Evolutionary conservation across 163 green algal genomes (phyloP).

Genomic region (Chlorella variabilis): DNA sequence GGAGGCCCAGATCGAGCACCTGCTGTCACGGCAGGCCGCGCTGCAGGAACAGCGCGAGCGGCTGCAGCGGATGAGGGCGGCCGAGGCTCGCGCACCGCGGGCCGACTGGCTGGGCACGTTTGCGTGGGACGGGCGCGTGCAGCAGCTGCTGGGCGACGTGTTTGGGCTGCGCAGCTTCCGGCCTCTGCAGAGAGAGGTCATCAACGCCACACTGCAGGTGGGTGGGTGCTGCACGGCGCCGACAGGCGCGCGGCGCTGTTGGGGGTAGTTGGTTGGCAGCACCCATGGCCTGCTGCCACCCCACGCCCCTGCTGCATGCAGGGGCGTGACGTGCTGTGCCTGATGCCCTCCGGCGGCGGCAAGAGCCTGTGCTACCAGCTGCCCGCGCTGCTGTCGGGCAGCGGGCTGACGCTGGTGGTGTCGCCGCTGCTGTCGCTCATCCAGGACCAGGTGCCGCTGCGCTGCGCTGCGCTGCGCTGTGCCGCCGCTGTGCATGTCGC

Average conservation of each 20-base stretch:
- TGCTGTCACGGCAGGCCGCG: slow-evolving; percentile 50
- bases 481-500: too few species aligned
- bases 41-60: slow-evolving; percentile 48
- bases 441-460: slow-evolving; percentile 67
- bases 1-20: slow-evolving; percentile 39
- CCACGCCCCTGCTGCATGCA: slow-evolving; percentile 64
- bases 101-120: slow-evolving; percentile 71
- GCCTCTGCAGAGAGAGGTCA: slow-evolving; percentile 76
- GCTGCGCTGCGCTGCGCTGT: too few species aligned
- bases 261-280: too few species aligned
- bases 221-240: not conserved
- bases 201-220: slow-evolving; percentile 36
- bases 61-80: slow-evolving; percentile 37
- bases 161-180: slow-evolving; percentile 66
- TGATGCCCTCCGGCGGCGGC: slow-evolving; percentile 69
- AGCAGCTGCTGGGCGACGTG: slow-evolving; percentile 43
- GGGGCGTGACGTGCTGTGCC: slow-evolving; percentile 70
- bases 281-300: too few species aligned
- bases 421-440: slow-evolving; percentile 90
- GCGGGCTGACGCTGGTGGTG: slow-evolving; percentile 42
- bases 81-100: slow-evolving; percentile 58
- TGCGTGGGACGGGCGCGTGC: slow-evolving; percentile 59
- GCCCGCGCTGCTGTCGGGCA: slow-evolving; percentile 45
- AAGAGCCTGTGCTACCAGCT: slow-evolving; percentile 88
- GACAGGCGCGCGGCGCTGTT: too few species aligned